Base-by-base conservation (phyloP, 1,284 basidiomycete genomes). In the Moniliophthora roreri region DNA sequence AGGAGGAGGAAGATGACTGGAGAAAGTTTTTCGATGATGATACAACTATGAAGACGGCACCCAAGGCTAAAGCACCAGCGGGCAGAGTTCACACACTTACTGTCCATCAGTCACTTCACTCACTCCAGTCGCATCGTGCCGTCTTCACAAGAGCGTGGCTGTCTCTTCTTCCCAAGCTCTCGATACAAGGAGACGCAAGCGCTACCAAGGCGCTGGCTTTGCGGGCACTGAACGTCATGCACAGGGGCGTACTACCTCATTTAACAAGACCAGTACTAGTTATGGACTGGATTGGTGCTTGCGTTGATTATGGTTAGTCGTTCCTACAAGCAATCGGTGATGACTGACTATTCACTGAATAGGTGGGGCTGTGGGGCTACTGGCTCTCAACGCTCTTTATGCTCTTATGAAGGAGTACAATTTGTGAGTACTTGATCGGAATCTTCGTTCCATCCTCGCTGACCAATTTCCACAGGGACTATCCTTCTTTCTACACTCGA, bases 401-500 rank as follows among this genome's bases (percentile, higher is more conserved):
- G 83, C 89, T 5, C 79, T 99, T 57, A 98, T 99, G 72, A 89
- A 85, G 49, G 84, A 93, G 52, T 95, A 98, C 69, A 98, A 98
- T 65, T 78, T 99, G 93, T 91, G 61, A 66, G 90, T 77, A 38
- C 5, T 8, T 8, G 10, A 38, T 37, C 38, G 52, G 41, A 20
- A 26, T 28, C 39, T 15, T 42, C 36, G 46, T 38, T 18, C 37
- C 8, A 16, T 21, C 37, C 34, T 45, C 45, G 42, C 32, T 51
- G 18, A 38, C 48, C 20, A 35, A 49, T 38, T 49, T 16, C 35
- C 34, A 46, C 54, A 95, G 93, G 28, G 95, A 98, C 67, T 98
- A 97, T 65, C 96, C 97, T 3, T 87, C 86, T 8, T 98, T 99
- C 73, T 99, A 98, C 76, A 90, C 87, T 3, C 84, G 89, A n/a